Conservation (phyloP, 768 basidiomycete genomes). For the Boletus insuetus region DNA sequence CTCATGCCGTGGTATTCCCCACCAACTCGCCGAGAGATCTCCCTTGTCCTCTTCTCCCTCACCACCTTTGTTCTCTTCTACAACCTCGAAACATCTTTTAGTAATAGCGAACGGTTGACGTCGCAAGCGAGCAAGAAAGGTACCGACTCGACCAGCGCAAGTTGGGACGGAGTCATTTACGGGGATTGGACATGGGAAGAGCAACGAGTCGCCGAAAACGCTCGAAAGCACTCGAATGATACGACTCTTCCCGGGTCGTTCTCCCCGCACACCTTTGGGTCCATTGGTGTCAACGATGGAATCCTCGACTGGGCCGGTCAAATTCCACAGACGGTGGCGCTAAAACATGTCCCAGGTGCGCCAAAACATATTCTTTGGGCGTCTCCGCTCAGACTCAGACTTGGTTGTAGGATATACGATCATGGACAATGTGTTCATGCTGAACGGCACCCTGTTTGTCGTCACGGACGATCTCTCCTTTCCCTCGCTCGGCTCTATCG, state of each 20-base stretch:
- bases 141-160: conserved; percentile 23
- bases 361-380: background rate
- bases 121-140: conserved; percentile 20
- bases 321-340: conserved; percentile 52
- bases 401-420: conserved; percentile 70
- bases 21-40: conserved; percentile 71
- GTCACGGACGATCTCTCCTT: conserved; percentile 66
- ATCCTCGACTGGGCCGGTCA: conserved; percentile 54
- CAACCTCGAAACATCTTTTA: conserved; percentile 66
- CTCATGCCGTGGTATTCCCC: conserved; percentile 61
- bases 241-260: conserved; percentile 26
- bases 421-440: conserved; percentile 76
- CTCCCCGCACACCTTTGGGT: conserved; percentile 20
- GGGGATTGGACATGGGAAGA: conserved; percentile 71
- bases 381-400: background rate
- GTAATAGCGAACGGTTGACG: conserved; percentile 36
- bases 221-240: conserved; percentile 37
- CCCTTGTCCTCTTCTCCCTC: conserved; percentile 64
- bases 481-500: conserved; percentile 54
- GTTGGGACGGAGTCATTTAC: conserved; percentile 59
- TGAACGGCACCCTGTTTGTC: conserved; percentile 69
- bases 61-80: conserved; percentile 68
- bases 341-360: conserved; percentile 67
- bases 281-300: conserved; percentile 47
- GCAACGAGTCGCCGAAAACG: conserved; percentile 56